Percentiles rank a stretch among this genome's conserved stretches.
These are phyloP conservation scores for Stentor roeselii DNA, from an alignment of 73 alveolate species.

Conservation along the genomic window DNA sequence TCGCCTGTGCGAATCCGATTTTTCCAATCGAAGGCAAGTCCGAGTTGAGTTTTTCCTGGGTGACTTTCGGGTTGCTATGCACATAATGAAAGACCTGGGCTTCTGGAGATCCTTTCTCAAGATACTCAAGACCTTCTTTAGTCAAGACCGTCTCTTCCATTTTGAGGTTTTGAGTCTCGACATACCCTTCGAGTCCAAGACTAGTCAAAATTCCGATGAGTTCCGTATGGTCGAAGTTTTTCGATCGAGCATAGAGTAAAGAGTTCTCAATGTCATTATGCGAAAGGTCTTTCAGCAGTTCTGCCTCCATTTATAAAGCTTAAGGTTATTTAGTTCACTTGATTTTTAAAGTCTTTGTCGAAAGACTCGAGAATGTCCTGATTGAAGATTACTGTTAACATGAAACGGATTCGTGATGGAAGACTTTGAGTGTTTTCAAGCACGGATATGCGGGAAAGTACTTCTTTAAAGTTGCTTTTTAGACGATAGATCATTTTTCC, in stretches of 20 bases:
- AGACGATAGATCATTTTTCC: too few relatives aligned
- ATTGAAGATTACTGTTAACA: too few relatives aligned
- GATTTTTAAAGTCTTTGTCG: too few relatives aligned
- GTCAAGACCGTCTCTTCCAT: constrained; percentile 54
- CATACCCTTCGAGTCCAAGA: constrained; percentile 65
- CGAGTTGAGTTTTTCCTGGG: constrained; percentile 52
- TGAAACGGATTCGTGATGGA: too few relatives aligned
- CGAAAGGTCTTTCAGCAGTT: neutral
- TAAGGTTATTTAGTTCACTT: too few relatives aligned
- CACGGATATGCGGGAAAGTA: too few relatives aligned
- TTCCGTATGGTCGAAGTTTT: neutral
- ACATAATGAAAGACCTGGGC: constrained; percentile 59
- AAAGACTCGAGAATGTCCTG: too few relatives aligned
- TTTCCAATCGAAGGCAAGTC: constrained; percentile 62
- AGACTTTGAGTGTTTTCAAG: too few relatives aligned
- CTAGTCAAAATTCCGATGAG: constrained; percentile 47
- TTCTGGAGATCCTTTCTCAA: constrained; percentile 84
- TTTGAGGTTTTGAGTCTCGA: constrained; percentile 59
- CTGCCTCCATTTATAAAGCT: constrained; percentile 13
- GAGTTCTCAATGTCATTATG: neutral
- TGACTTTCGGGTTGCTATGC: constrained; percentile 44
- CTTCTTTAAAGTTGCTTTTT: too few relatives aligned
- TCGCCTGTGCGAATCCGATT: constrained; percentile 86
- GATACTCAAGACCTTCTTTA: constrained; percentile 62
- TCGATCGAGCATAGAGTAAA: neutral